phyloP scores from a whole-genome alignment of 768 basidiomycete species.

The Amanita phalloides region DNA sequence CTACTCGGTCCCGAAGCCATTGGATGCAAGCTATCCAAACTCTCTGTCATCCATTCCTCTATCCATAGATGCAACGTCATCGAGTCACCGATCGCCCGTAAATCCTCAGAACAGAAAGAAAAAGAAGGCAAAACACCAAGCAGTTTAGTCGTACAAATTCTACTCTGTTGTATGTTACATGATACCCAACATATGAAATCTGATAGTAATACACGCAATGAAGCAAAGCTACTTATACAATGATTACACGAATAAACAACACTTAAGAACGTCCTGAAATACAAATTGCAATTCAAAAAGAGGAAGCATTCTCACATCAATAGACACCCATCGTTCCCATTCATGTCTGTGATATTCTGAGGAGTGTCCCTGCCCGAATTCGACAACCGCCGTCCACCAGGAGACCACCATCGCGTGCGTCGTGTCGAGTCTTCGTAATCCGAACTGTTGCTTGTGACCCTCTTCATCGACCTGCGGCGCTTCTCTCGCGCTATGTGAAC shows the following conservation, averaged over 20 bases:
- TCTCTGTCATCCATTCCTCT: background rate
- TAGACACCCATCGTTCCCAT: slow-evolving; percentile 48
- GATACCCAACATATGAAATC: background rate
- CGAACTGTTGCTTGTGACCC: slow-evolving; percentile 31
- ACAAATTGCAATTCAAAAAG: background rate
- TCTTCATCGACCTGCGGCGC: slow-evolving; percentile 40
- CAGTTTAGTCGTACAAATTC: slow-evolving; percentile 10
- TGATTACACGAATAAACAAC: background rate
- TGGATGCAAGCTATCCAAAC: slow-evolving; percentile 6
- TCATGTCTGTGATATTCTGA: slow-evolving; percentile 30
- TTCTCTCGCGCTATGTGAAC: slow-evolving; percentile 60
- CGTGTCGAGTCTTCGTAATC: slow-evolving; percentile 13
- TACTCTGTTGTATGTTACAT: background rate
- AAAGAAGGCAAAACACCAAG: slow-evolving; percentile 19
- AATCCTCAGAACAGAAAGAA: slow-evolving; percentile 9
- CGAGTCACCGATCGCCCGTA: slow-evolving; percentile 6
- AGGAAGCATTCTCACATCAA: slow-evolving; percentile 41
- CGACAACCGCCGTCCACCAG: slow-evolving; percentile 31
- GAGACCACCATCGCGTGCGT: slow-evolving; percentile 43
- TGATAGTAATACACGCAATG: slow-evolving; percentile 7
- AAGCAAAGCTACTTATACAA: background rate
- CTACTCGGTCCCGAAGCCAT: background rate
- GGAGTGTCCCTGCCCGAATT: slow-evolving; percentile 41
- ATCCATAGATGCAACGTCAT: background rate
- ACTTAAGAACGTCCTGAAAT: slow-evolving; percentile 2